Conservation (phyloP, 1,139 yeast genomes). For the Protomyces pachydermus region DNA sequence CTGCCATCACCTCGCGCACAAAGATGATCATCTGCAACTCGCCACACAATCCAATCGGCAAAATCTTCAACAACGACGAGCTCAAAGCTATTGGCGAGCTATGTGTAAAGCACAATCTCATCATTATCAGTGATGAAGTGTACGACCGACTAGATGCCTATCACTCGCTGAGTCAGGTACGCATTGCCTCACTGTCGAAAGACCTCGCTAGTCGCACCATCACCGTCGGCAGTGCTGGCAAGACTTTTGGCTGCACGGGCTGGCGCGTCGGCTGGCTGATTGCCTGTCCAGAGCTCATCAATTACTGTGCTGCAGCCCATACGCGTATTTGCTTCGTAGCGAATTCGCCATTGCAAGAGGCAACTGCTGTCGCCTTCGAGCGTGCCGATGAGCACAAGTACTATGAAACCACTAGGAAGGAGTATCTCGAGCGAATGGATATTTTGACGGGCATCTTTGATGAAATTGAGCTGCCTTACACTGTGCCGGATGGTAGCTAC, state of each 20-base stretch:
- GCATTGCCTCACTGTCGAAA: constrained; percentile 77
- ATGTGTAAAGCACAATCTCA: constrained; percentile 75
- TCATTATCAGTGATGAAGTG: constrained; percentile 86
- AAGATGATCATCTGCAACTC: constrained; percentile 83
- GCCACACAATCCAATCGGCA: constrained; percentile 96
- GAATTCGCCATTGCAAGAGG: constrained; percentile 93
- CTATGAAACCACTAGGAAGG: constrained; percentile 61
- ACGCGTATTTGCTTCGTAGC: constrained; percentile 60
- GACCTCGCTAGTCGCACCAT: constrained; percentile 74
- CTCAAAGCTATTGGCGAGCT: constrained; percentile 67
- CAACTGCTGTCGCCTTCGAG: constrained; percentile 70
- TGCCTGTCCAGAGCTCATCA: constrained; percentile 75
- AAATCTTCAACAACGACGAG: constrained; percentile 72
- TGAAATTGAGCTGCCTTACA: constrained; percentile 80
- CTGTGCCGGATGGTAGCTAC: constrained; percentile 88
- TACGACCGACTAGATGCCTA: constrained; percentile 81
- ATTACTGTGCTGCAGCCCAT: constrained; percentile 82
- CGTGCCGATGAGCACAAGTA: constrained; percentile 59
- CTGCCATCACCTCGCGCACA: constrained; percentile 66
- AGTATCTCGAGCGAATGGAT: constrained; percentile 64
- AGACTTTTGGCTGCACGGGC: constrained; percentile 95
- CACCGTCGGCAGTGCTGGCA: constrained; percentile 95
- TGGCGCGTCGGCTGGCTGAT: constrained; percentile 97
- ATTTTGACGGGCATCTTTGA: constrained; percentile 74
- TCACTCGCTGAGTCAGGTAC: constrained; percentile 51